Percentiles rank a stretch among this genome's conserved stretches.
Evolutionary conservation across 257 asterid species (phyloP).

Genomic region (Nicotiana otophora): DNA sequence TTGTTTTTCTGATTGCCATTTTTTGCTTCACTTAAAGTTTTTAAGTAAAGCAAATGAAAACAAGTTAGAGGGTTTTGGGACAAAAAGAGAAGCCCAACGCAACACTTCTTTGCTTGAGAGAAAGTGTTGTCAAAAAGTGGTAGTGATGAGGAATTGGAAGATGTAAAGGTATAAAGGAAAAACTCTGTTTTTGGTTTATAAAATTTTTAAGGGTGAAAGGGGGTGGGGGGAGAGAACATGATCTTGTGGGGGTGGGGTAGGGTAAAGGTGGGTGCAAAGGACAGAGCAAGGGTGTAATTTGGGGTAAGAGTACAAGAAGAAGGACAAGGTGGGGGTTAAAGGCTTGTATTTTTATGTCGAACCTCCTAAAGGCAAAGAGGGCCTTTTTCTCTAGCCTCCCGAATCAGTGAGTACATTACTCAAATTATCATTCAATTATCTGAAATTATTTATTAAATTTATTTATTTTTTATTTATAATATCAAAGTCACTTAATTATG

Average conservation of each 20-base stretch:
- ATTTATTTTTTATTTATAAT: no score
- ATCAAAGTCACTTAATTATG: no score
- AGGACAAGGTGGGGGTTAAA: conserved; percentile 43
- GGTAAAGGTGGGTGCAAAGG: conserved; percentile 16
- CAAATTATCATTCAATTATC: no score
- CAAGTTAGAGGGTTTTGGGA: no score
- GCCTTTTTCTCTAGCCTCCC: neutral
- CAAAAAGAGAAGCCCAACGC: neutral
- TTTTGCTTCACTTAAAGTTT: neutral
- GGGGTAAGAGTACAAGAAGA: conserved; percentile 21
- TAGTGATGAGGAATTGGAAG: conserved; percentile 17
- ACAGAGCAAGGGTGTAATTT: conserved; percentile 35
- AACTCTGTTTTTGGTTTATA: neutral
- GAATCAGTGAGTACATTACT: no score
- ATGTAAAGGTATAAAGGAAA: conserved; percentile 25
- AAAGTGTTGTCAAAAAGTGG: conserved; percentile 3
- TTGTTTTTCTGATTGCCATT: conserved; percentile 35
- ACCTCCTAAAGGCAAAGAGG: neutral
- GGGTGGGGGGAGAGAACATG: neutral
- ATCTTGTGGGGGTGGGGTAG: neutral
- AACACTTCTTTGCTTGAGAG: neutral
- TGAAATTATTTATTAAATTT: no score
- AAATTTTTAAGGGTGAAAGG: neutral
- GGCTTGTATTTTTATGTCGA: neutral
- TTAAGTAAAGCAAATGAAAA: neutral